Evolutionary conservation across 1,284 basidiomycete genomes (phyloP).

Genomic region (Malassezia caprae): DNA sequence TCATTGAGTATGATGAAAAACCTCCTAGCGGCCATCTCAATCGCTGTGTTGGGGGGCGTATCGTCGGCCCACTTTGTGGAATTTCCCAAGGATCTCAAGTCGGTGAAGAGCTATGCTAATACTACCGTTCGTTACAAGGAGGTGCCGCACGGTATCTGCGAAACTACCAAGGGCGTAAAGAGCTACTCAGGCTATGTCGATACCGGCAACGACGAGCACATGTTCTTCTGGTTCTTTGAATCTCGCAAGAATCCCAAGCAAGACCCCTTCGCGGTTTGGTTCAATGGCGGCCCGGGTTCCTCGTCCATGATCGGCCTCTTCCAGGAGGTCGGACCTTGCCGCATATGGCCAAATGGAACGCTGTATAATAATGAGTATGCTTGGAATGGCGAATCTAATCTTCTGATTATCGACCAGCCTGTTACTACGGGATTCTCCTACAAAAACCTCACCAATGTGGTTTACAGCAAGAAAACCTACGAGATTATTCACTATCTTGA

Average conservation of each 20-base stretch:
- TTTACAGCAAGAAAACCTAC: conserved; percentile 14
- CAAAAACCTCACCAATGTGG: conserved; percentile 20
- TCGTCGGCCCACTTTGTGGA: not conserved
- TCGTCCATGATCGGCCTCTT: conserved; percentile 62
- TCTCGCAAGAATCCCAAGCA: conserved; percentile 22
- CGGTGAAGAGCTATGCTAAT: conserved; percentile 16
- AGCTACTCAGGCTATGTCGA: conserved; percentile 54
- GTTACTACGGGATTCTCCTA: conserved; percentile 33
- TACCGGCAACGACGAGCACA: conserved; percentile 21
- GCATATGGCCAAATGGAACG: conserved; percentile 23
- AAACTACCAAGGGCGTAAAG: conserved; percentile 60
- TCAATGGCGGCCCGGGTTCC: conserved; percentile 53
- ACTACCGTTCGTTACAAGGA: conserved; percentile 29
- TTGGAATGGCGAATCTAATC: conserved; percentile 60
- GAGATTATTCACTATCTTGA: conserved; percentile 19
- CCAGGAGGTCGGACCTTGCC: conserved; percentile 62
- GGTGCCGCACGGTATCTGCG: conserved; percentile 58
- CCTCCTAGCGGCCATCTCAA: not conserved
- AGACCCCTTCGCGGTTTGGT: conserved; percentile 23
- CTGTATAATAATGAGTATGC: conserved; percentile 55
- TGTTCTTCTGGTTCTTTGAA: conserved; percentile 36
- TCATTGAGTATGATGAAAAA: not conserved
- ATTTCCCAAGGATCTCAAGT: conserved; percentile 19
- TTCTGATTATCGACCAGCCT: conserved; percentile 67
- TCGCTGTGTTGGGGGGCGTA: not conserved